phyloP scores from a whole-genome alignment of 2,329 filamentous ascomycete genomes.

The Xylariaceae sp. region DNA sequence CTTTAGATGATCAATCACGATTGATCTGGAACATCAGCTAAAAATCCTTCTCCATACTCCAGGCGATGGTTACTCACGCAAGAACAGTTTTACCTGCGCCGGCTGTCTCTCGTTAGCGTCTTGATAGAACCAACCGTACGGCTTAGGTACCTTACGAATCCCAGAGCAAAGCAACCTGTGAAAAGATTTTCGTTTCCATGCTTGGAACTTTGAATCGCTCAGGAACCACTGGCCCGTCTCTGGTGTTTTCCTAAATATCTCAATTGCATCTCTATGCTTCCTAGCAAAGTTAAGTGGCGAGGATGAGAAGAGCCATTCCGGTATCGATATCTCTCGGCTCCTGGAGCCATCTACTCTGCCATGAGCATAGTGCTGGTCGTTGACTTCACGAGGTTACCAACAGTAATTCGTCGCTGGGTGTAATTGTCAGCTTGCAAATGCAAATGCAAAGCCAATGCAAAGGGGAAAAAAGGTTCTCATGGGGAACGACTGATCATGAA shows the following conservation, averaged over 20 bases:
- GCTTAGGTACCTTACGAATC: constrained; percentile 2
- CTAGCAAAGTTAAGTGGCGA: constrained; percentile 1
- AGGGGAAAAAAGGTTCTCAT: no score
- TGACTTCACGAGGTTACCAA: neutral
- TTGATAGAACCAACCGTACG: neutral
- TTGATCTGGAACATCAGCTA: constrained; percentile 2
- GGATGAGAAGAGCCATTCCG: constrained; percentile 3
- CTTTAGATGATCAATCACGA: constrained; percentile 6
- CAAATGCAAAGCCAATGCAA: no score
- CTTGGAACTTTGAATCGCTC: neutral
- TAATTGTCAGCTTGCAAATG: no score
- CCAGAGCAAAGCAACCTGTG: constrained; percentile 4
- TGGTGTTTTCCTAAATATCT: constrained; percentile 7
- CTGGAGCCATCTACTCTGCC: neutral
- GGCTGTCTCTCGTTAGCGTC: neutral
- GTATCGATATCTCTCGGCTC: neutral
- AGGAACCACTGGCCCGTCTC: constrained; percentile 6
- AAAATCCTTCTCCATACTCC: neutral
- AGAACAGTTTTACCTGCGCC: constrained; percentile 10
- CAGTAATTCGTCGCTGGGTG: neutral
- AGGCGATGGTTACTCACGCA: constrained; percentile 4
- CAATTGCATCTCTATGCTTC: constrained; percentile 4
- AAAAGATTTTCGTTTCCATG: constrained; percentile 1
- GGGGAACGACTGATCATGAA: no score
- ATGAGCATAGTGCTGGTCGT: neutral